phyloP scores from a whole-genome alignment of 129 eudicot genomes.

The Arctium minus region DNA sequence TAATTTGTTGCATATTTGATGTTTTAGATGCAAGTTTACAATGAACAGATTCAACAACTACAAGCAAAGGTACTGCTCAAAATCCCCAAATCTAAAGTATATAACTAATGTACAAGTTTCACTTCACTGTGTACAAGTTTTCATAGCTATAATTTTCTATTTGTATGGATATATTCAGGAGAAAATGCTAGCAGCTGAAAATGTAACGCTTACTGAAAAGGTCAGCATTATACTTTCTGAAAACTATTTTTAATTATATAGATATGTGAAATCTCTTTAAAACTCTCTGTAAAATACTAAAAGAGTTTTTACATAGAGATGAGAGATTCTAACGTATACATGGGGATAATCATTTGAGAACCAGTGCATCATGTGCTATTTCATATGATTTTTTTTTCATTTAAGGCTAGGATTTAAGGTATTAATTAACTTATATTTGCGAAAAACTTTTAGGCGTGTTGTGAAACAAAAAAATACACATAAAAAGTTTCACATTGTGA shows the following conservation, averaged over 20 bases:
- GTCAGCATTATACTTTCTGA: constrained; percentile 30
- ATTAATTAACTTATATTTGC: too few relatives aligned
- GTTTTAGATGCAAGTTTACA: constrained; percentile 68
- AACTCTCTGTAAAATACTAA: background rate
- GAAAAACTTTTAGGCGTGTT: too few relatives aligned
- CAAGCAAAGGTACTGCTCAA: constrained; percentile 57
- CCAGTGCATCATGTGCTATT: too few relatives aligned
- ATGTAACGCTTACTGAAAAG: constrained; percentile 66
- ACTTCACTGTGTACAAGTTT: background rate
- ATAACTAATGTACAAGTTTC: background rate
- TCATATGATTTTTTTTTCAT: too few relatives aligned
- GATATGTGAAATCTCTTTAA: background rate
- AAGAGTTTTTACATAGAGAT: background rate
- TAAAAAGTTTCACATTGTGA: too few relatives aligned
- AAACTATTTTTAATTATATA: background rate
- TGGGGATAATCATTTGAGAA: too few relatives aligned
- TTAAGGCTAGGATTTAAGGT: too few relatives aligned
- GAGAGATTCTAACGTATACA: too few relatives aligned
- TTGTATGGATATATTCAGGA: constrained; percentile 46
- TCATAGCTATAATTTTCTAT: background rate
- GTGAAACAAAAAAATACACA: too few relatives aligned
- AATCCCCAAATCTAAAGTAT: background rate
- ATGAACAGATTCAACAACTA: constrained; percentile 69
- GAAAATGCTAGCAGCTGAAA: constrained; percentile 63
- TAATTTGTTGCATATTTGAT: background rate